Conservation (phyloP, 179 eudicot species). For the Spinacia oleracea region DNA sequence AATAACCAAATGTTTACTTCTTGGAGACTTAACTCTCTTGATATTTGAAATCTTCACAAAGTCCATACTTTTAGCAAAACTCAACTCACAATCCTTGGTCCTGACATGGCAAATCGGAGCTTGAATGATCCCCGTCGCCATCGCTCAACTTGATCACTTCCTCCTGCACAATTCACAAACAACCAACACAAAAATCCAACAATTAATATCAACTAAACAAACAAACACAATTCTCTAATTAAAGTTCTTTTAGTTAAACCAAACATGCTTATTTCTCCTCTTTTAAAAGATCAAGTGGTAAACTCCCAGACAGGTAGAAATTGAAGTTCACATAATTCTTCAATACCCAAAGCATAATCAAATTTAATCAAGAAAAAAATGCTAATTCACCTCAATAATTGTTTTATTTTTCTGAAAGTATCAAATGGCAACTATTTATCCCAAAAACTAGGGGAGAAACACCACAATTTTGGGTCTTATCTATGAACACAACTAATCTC, state of each 20-base stretch:
- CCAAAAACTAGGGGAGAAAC: no score
- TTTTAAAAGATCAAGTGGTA: no score
- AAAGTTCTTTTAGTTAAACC: background rate
- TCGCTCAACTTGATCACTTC: conserved; percentile 25
- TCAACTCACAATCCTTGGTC: conserved; percentile 52
- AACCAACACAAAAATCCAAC: background rate
- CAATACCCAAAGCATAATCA: background rate
- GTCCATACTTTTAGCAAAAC: conserved; percentile 58
- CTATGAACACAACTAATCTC: background rate
- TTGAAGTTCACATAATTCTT: background rate
- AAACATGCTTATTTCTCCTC: background rate
- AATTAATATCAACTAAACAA: background rate
- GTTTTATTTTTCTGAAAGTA: no score
- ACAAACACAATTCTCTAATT: background rate
- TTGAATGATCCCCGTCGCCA: conserved; percentile 82
- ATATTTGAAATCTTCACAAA: conserved; percentile 58
- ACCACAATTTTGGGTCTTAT: no score
- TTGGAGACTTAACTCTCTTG: conserved; percentile 49
- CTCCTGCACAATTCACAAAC: conserved; percentile 25
- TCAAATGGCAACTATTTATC: no score
- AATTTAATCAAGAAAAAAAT: background rate
- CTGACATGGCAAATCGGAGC: conserved; percentile 63
- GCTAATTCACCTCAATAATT: no score
- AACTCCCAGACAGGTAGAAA: background rate
- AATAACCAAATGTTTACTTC: conserved; percentile 48